Percentiles rank a stretch among this genome's conserved stretches.
These are phyloP conservation scores for Musa itinerans DNA, from an alignment of 176 grass and related monocot genomes.

Conservation along the genomic window DNA sequence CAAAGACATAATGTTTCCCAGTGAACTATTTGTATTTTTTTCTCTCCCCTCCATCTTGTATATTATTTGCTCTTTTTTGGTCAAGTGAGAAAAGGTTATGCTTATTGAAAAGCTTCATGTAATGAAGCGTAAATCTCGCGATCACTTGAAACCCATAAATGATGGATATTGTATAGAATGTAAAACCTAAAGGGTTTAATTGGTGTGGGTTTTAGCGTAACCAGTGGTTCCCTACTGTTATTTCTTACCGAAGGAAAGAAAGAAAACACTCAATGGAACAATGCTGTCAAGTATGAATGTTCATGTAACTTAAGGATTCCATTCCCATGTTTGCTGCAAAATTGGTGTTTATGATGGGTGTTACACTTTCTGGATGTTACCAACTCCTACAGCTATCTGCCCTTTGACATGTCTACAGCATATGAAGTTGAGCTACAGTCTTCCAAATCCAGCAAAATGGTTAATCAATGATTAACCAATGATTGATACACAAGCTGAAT, in stretches of 20 bases:
- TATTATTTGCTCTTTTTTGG: neutral
- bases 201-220: neutral
- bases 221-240: neutral
- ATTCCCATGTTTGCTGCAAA: neutral
- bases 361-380: no score
- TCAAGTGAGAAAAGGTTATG: neutral
- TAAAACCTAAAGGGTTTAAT: neutral
- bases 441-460: no score
- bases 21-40: neutral
- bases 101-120: neutral
- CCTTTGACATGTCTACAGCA: no score
- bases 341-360: neutral
- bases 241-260: neutral
- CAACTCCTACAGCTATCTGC: no score
- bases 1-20: no score
- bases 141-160: neutral
- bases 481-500: no score
- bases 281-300: neutral
- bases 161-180: neutral
- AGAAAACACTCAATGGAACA: neutral
- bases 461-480: no score
- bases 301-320: no score
- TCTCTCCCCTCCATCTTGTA: neutral
- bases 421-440: no score
- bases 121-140: neutral